Percentiles rank a stretch among this genome's conserved stretches.
Evolutionary conservation across 441 rosid genomes (phyloP).

Genomic region (Adansonia grandidieri): DNA sequence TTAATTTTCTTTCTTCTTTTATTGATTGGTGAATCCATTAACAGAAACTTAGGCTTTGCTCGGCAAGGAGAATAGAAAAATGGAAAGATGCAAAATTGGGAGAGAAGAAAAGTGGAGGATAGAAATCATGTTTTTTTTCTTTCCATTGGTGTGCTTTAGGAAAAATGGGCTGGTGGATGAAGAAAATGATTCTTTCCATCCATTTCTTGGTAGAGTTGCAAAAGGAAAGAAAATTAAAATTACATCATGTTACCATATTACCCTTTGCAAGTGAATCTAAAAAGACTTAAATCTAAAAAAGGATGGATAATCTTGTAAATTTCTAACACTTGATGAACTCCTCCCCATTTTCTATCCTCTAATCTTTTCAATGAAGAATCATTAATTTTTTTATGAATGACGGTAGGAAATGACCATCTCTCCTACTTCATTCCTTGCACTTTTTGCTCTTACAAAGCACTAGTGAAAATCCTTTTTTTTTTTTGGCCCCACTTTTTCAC

Average conservation of each 20-base stretch:
- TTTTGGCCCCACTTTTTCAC: not conserved
- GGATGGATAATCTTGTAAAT: not conserved
- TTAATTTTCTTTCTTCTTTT: not conserved
- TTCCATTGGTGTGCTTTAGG: not conserved
- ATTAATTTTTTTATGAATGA: not conserved
- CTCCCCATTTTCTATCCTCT: not conserved
- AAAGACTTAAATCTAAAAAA: not conserved
- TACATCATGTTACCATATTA: not conserved
- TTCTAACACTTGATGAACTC: not conserved
- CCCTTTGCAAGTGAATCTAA: not conserved
- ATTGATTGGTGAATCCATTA: constrained; percentile 7
- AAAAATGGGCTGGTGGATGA: not conserved
- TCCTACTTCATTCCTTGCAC: not conserved
- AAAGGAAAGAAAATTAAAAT: not conserved
- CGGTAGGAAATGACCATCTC: not conserved
- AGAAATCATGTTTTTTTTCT: not conserved
- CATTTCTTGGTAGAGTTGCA: not conserved
- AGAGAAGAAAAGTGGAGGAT: constrained; percentile 3
- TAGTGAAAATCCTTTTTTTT: not conserved
- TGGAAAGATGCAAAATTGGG: not conserved
- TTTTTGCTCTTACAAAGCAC: not conserved
- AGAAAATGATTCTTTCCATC: constrained; percentile 15
- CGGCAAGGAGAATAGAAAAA: not conserved
- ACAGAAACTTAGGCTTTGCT: not conserved
- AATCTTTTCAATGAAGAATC: not conserved